Base-by-base conservation (phyloP, 1,284 basidiomycete species). In the Violaceomyces palustris region DNA sequence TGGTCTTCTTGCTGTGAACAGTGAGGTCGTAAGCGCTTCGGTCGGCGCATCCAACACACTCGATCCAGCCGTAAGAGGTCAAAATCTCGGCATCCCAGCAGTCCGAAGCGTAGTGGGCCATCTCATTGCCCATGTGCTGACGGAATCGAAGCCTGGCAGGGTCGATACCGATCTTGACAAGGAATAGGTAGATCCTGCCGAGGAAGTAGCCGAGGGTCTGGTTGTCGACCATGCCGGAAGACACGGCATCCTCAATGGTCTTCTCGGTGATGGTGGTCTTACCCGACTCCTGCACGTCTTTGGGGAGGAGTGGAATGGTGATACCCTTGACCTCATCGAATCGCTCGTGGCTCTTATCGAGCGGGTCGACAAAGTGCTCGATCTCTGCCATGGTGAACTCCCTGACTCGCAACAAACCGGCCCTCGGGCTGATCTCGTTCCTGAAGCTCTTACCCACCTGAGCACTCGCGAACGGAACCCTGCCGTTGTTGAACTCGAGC, bases 331-430 rank as follows among this genome's bases (percentile, higher is more conserved):
- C 83, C 65, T 93, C 88, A 48, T 74, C 73, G 79, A 98, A 99
- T 26, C 84, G 82, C 19, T 81, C 78, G 76, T 98, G 94, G 18
- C 75, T 77, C 79, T 98, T 99, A 79, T 96, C 85, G 42, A 82
- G 80, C 6, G 93, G 94, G 78, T 98, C 93, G 63, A 98, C 93
- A 67, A 80, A 99, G 78, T 99, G 93, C 77, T 99, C 94, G 74
- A 99, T 96, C 78, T 98, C 94, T 42, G 91, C 94, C 93, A 99
- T 96, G 27, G 88, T 94, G 78, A 98, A 99, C 75, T 99, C 94
- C 60, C 93, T 86, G 31, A 98, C 94, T 60, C 94, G 90, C 39
- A 99, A 80, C 35, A 99, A 80, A 49, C 93, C 94, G 42, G 92
- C 89, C 46, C 89, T 86, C 21, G 94, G 94, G 6, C 90, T 92